Conservation (phyloP, 495 filamentous ascomycete genomes). For the Aspergillus sclerotiicarbonarius region DNA sequence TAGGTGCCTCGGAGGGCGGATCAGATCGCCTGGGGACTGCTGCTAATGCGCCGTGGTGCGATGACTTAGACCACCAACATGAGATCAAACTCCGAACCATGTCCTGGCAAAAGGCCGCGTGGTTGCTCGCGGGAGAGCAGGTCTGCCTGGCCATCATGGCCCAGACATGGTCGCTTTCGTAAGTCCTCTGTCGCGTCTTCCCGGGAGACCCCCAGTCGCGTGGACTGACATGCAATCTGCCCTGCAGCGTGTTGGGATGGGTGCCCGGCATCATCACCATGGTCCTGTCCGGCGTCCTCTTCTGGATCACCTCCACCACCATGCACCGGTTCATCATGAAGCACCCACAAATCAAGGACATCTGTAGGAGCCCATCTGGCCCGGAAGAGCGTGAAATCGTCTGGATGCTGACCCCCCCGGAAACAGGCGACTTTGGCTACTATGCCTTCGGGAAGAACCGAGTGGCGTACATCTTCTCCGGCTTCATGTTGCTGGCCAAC, state of each 20-base stretch:
- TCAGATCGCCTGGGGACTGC: neutral
- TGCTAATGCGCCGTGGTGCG: constrained; percentile 1
- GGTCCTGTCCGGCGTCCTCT: constrained; percentile 32
- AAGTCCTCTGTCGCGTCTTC: constrained; percentile 10
- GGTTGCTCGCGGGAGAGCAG: constrained; percentile 44
- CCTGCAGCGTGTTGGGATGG: constrained; percentile 42
- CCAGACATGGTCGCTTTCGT: constrained; percentile 48
- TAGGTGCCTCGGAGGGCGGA: neutral
- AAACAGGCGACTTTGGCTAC: constrained; percentile 34
- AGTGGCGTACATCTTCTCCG: constrained; percentile 33
- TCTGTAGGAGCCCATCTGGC: constrained; percentile 30
- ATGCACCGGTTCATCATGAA: constrained; percentile 51
- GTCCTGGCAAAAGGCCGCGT: constrained; percentile 49
- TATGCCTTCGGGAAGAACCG: constrained; percentile 38
- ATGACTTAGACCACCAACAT: constrained; percentile 39
- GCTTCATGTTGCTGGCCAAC: constrained; percentile 41
- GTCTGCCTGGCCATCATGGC: constrained; percentile 52
- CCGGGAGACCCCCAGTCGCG: neutral
- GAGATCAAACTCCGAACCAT: constrained; percentile 48
- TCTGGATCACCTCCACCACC: constrained; percentile 46
- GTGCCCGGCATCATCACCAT: constrained; percentile 45
- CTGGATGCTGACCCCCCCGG: neutral
- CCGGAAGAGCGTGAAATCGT: neutral
- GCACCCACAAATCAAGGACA: constrained; percentile 44
- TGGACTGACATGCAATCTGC: neutral